Conservation (phyloP, 2,329 filamentous ascomycete species). For the Myriangium duriaei region DNA sequence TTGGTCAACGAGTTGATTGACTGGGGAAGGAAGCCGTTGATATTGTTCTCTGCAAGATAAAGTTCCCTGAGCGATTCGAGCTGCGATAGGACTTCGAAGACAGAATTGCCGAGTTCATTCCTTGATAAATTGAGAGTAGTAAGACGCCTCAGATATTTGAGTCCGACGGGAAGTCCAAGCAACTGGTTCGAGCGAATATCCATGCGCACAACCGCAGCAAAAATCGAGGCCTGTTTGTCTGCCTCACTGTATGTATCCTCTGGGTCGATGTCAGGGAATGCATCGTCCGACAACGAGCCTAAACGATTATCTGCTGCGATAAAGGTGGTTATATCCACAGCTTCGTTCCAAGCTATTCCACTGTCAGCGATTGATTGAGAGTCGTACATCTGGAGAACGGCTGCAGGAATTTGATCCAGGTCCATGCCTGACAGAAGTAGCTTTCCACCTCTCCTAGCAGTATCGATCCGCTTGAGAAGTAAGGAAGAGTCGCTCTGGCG, state of each 20-base stretch:
- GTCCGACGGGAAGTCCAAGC: constrained; percentile 56
- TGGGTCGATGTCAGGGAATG: constrained; percentile 60
- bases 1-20: constrained; percentile 52
- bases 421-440: constrained; percentile 81
- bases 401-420: constrained; percentile 63
- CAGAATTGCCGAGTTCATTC: constrained; percentile 63
- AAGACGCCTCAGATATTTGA: constrained; percentile 60
- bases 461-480: constrained; percentile 57
- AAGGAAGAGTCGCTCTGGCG: constrained; percentile 50
- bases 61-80: constrained; percentile 64
- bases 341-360: constrained; percentile 73
- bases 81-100: constrained; percentile 60
- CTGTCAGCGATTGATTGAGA: constrained; percentile 52
- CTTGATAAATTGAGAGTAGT: constrained; percentile 61
- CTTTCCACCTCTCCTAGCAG: constrained; percentile 63
- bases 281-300: constrained; percentile 54
- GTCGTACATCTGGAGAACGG: constrained; percentile 86
- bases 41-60: constrained; percentile 64
- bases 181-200: constrained; percentile 81
- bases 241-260: constrained; percentile 49
- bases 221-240: constrained; percentile 62
- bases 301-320: constrained; percentile 86
- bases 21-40: constrained; percentile 55
- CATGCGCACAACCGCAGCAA: constrained; percentile 66
- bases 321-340: constrained; percentile 73